These are phyloP conservation scores for Hypoxylon sp. DNA, from an alignment of 2,329 filamentous ascomycete genomes.

Conservation along the genomic window DNA sequence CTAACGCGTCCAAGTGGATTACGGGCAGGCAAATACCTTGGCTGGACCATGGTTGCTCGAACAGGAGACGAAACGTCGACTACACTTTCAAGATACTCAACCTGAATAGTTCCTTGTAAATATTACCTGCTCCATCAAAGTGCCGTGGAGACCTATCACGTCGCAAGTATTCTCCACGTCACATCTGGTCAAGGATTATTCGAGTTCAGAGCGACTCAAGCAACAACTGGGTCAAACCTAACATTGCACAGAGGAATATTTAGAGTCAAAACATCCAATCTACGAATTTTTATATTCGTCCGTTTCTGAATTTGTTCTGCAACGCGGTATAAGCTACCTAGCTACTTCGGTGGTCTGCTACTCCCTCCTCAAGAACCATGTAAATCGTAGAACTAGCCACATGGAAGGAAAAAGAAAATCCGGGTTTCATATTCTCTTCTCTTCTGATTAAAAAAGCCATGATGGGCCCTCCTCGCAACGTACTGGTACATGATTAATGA, in stretches of 20 bases:
- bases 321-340: conserved; percentile 19
- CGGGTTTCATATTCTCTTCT: conserved; percentile 15
- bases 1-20: neutral
- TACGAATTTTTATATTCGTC: conserved; percentile 35
- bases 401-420: conserved; percentile 21
- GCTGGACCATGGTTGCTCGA: neutral
- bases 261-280: conserved; percentile 15
- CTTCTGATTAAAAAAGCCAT: conserved; percentile 15
- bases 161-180: too few relatives aligned
- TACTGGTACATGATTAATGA: conserved; percentile 32
- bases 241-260: neutral
- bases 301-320: conserved; percentile 15
- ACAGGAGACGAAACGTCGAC: neutral
- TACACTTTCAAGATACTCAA: neutral
- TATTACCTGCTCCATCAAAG: neutral
- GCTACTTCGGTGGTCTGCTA: neutral
- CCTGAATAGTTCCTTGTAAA: neutral
- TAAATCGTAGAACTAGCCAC: conserved; percentile 30
- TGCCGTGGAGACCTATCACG: neutral
- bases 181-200: too few relatives aligned
- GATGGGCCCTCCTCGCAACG: conserved; percentile 2
- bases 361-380: conserved; percentile 6
- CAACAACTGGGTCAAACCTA: neutral
- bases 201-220: too few relatives aligned
- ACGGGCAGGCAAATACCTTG: neutral